Evolutionary conservation across 768 basidiomycete species (phyloP), one percentile per base, ranked within the genome.

Genomic region (Suillus ampliporus): DNA sequence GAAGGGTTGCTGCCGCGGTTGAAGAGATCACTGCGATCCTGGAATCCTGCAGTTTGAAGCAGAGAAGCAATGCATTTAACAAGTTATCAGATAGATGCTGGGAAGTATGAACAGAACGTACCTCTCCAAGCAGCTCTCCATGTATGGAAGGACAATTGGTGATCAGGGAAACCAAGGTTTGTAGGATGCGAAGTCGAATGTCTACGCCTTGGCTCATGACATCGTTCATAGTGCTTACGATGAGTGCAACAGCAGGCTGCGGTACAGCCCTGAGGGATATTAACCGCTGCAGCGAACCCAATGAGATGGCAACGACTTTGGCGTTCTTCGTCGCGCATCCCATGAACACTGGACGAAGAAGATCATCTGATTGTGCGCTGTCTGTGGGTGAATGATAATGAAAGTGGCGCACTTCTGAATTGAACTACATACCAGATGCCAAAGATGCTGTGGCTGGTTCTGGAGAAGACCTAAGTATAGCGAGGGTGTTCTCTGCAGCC

Each of bases 21-120:
- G 94, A 96, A 3, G 95, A 97, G 8, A 99, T 97, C 26, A 99
- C 97, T 0, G 95, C 92, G 26, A 96, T 97, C 65, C 93, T 89
- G 1, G 94, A 96, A 63, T 98, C 97, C 75, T 98, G 95, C 28
- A 98, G 79, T 74, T 89, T 94, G 84, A 99, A 99, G 71, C 95
- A 98, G 9, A 98, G 78, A n/a, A 97, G 78, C 0, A 98, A 80
- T 0, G 94, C 94, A 94, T 97, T 68, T 7, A 43, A 7, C 53
- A 40, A 31, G 21, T 8, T 38, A 37, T 14, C 15, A 15, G 35
- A n/a, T 50, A 31, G 4, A 21, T 9, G 11, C 9, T 15, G 28
- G 14, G 41, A 46, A 40, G 21, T 5, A 37, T 34, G 21, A 13
- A n/a, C 6, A 2, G 23, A 28, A 82, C 90, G 62, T 76, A 95